Conservation (phyloP, 805 yeast species). For the Hanseniaspora lindneri region DNA sequence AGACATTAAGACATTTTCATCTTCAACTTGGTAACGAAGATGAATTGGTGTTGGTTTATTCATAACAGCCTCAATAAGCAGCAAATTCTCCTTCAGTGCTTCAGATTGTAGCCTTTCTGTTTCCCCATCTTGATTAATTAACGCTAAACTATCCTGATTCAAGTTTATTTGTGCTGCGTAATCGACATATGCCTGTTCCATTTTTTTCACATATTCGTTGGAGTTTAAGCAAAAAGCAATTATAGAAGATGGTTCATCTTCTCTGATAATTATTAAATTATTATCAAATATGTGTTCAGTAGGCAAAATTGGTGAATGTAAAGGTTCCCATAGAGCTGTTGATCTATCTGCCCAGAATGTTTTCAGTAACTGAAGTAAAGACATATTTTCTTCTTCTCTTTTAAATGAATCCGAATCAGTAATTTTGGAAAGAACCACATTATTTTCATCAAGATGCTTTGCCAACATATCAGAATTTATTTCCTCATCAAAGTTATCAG, state of each 20-base stretch:
- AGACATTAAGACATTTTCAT: slow-evolving; percentile 67
- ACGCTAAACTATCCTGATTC: neutral
- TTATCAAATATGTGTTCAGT: slow-evolving; percentile 89
- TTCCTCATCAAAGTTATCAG: slow-evolving; percentile 18
- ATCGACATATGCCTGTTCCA: slow-evolving; percentile 30
- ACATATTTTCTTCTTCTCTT: slow-evolving; percentile 51
- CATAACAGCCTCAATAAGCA: slow-evolving; percentile 53
- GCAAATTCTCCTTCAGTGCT: slow-evolving; percentile 19
- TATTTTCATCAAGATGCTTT: slow-evolving; percentile 7
- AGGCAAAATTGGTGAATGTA: slow-evolving; percentile 64
- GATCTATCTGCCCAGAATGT: slow-evolving; percentile 97
- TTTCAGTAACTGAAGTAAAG: slow-evolving; percentile 70
- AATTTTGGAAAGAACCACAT: slow-evolving; percentile 18
- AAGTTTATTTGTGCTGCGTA: slow-evolving; percentile 17
- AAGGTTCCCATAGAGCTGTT: slow-evolving; percentile 87
- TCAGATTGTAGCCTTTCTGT: slow-evolving; percentile 16
- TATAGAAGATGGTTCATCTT: slow-evolving; percentile 90
- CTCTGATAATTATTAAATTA: slow-evolving; percentile 84
- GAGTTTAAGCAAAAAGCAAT: slow-evolving; percentile 87
- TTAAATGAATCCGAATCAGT: slow-evolving; percentile 16
- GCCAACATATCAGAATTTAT: neutral
- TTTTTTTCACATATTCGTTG: slow-evolving; percentile 62
- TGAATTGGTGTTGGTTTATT: slow-evolving; percentile 77
- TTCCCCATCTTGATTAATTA: slow-evolving; percentile 17
- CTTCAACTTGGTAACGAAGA: slow-evolving; percentile 81